Conservation (phyloP, 805 yeast genomes). For the Tetrapisispora namnaoensis region DNA sequence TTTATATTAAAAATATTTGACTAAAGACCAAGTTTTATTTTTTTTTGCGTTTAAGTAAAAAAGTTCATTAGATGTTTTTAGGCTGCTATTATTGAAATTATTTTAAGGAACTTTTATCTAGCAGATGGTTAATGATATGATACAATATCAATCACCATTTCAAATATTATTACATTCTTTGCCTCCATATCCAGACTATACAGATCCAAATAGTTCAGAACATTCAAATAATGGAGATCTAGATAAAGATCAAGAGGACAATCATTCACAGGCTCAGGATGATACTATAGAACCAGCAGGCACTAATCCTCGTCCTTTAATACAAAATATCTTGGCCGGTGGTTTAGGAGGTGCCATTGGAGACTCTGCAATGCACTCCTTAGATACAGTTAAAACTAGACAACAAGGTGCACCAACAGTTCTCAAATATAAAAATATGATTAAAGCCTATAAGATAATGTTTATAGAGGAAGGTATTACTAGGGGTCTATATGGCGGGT, state of each 20-base stretch:
- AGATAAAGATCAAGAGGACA: not conserved
- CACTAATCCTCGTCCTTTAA: slow-evolving; percentile 1
- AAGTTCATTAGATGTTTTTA: not conserved
- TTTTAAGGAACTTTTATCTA: not conserved
- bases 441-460: slow-evolving; percentile 69
- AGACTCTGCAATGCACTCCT: slow-evolving; percentile 88
- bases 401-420: slow-evolving; percentile 83
- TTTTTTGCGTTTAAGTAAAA: no score
- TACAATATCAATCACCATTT: not conserved
- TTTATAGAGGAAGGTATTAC: slow-evolving; percentile 72
- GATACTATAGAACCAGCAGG: not conserved
- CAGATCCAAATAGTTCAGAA: not conserved
- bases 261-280: not conserved
- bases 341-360: slow-evolving; percentile 78
- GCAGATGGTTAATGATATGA: not conserved
- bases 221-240: not conserved
- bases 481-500: slow-evolving; percentile 86
- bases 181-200: not conserved
- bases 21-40: no score
- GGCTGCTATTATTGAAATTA: not conserved
- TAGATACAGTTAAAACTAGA: slow-evolving; percentile 93
- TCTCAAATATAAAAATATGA: slow-evolving; percentile 60
- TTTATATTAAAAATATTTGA: no score
- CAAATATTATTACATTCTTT: not conserved
- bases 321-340: slow-evolving; percentile 33